These are phyloP conservation scores for Lentinus brumalis DNA, from an alignment of 768 basidiomycete species.

Conservation along the genomic window DNA sequence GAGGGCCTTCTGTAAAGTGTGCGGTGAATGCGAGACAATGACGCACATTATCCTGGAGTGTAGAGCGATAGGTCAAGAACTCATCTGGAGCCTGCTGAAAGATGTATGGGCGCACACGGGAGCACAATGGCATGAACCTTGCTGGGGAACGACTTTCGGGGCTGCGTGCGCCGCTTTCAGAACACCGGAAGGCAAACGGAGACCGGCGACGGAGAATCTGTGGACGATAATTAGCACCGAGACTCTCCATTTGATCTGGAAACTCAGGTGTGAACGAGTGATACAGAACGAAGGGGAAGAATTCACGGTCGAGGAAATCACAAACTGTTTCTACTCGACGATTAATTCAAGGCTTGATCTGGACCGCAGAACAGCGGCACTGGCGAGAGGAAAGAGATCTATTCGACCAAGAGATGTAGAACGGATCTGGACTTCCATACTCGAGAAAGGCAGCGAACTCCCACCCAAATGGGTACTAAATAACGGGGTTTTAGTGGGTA, in stretches of 20 bases:
- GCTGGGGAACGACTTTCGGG: neutral
- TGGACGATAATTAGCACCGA: neutral
- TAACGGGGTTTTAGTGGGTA: slow-evolving; percentile 12
- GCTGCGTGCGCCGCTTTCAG: neutral
- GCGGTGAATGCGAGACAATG: neutral
- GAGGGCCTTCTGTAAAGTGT: neutral
- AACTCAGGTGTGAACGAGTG: slow-evolving; percentile 3
- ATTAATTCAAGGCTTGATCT: no score
- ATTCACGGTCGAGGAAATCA: neutral
- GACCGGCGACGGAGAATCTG: neutral
- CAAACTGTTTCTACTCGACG: no score
- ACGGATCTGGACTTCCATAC: neutral
- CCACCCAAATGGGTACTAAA: neutral
- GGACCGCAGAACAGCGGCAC: no score
- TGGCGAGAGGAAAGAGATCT: no score
- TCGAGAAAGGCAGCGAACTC: neutral
- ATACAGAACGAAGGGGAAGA: neutral
- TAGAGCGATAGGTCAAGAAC: neutral
- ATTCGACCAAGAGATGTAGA: no score
- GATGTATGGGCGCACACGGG: neutral
- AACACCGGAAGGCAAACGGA: neutral
- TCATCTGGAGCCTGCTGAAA: neutral
- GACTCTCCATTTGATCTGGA: slow-evolving; percentile 5
- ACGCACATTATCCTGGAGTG: slow-evolving; percentile 4
- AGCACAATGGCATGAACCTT: neutral